Base-by-base conservation (phyloP, 2,329 filamentous ascomycete genomes). In the Allantophomopsis cytisporea region DNA sequence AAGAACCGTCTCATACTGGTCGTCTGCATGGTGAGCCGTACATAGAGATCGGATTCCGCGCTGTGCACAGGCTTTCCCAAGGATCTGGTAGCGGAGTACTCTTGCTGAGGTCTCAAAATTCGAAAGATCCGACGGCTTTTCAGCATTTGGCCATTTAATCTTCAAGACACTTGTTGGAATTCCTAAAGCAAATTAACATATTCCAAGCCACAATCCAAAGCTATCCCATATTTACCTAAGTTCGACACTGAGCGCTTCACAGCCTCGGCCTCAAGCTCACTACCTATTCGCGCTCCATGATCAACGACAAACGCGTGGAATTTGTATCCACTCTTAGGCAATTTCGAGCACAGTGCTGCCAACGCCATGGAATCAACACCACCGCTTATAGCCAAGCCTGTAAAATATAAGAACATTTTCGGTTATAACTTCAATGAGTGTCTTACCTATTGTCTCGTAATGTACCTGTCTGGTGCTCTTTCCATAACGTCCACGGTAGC, bases 351-450 rank as follows among this genome's bases (percentile, higher is more conserved):
- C 30, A 96, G 69, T 43, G 68, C 77, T 40, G 87, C 86, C 43
- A 98, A 66, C 20, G 89, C 89, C 88, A 96, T 98, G n/a, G 89
- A 96, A 59, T 98, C 91, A 31, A 91, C 83, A 7, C 91, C 91
- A 17, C 91, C 91, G 54, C 88, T 95, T 44, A 96, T 67, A 13
- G 88, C 91, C 43, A 96, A 64, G 39, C 71, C 80, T 84, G 45
- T 36, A 1, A 11, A 8, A 21, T 18, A 30, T 46, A 32, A 39
- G 31, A 23, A 4, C 31, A 36, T 35, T 6, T 39, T 5, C 6
- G 3, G 3, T 16, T 36, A 21, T 5, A 14, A 7, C 2, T 11
- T 8, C 10, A 28, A 12, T 28, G 23, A 10, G 5, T 28, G 8
- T 12, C 23, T 28, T 3, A 28, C 23, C 23, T 28, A 28, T 28